Evolutionary conservation across 495 filamentous ascomycete genomes (phyloP), one percentile per base, ranked within the genome.

Genomic region (Penicillium psychrofluorescens): DNA sequence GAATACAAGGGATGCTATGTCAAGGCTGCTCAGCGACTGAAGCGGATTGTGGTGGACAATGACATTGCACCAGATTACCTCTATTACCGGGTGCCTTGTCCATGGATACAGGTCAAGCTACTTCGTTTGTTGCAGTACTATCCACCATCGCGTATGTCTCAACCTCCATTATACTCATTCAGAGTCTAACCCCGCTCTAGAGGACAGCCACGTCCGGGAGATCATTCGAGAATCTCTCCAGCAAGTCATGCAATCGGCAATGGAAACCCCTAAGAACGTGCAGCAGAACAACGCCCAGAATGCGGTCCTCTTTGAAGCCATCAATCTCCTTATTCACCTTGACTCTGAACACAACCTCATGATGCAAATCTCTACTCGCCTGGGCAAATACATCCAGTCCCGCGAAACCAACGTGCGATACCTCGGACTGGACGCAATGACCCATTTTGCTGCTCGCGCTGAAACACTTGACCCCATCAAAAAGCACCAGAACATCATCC

Each of bases 241-340:
- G 59, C 86, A 84, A 54, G 94, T 95, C 11, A 77, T 99, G 57
- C 85, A 96, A 55, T 66, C 84, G 30, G 92, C 92, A 1, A 79
- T 95, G 72, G 89, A 95, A 50, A 87, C 88, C 55, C 91, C 88
- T 10, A 99, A 97, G 68, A 97, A 99, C 51, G 94, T 97, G 11
- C 94, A 99, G 66, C 92, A 99, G 60, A 99, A 99, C 61, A 99
- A 99, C 66, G 94, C 94, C 1, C 94, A 97, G 56, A 97, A 99
- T 54, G 94, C 94, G 1, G 88, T 99, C 22, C 76, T 99, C 1
- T 99, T 99, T 51, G 94, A 99, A 71, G 94, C 90, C 38, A 97
- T 99, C 64, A 96, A 97, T 58, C 82, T 99, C 41, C 90, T 95
- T 46, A 99, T 99, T 43, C 94, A 97, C 51, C 80, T 99, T n/a